phyloP scores from a whole-genome alignment of 1,139 yeast species.

The Sugiyamaella neomexicana region DNA sequence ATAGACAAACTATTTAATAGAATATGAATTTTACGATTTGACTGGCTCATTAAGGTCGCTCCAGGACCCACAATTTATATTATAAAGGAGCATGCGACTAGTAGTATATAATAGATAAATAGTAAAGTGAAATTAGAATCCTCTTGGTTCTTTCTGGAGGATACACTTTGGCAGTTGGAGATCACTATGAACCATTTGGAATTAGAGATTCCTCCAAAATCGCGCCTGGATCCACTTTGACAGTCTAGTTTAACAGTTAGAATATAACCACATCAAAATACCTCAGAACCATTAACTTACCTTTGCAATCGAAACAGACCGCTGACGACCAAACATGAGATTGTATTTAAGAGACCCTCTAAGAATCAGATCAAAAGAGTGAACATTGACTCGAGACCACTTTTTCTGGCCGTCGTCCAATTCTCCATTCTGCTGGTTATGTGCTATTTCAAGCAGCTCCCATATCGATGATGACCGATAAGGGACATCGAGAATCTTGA shows the following conservation, averaged over 20 bases:
- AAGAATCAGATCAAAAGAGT: constrained; percentile 83
- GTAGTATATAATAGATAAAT: neutral
- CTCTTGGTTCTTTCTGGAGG: too few species aligned
- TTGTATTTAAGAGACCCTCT: constrained; percentile 80
- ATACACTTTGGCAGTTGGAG: too few species aligned
- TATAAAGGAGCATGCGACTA: constrained; percentile 15
- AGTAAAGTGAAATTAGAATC: too few species aligned
- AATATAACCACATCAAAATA: neutral
- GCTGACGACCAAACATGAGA: constrained; percentile 54
- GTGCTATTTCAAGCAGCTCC: constrained; percentile 1
- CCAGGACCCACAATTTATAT: neutral
- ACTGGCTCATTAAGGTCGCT: neutral
- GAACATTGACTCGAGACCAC: constrained; percentile 74
- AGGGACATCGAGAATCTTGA: constrained; percentile 11
- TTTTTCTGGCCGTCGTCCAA: constrained; percentile 47
- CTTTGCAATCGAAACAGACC: constrained; percentile 34
- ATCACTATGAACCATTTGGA: neutral
- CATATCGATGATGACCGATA: constrained; percentile 7
- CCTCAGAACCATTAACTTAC: constrained; percentile 8
- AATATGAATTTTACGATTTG: constrained; percentile 5
- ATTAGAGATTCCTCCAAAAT: constrained; percentile 6
- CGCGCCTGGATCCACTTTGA: constrained; percentile 15
- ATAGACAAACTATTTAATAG: constrained; percentile 6
- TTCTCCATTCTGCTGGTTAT: constrained; percentile 20
- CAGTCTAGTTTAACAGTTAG: constrained; percentile 6